phyloP scores from a whole-genome alignment of 176 grass and related monocot species.

The Oryza nivara region DNA sequence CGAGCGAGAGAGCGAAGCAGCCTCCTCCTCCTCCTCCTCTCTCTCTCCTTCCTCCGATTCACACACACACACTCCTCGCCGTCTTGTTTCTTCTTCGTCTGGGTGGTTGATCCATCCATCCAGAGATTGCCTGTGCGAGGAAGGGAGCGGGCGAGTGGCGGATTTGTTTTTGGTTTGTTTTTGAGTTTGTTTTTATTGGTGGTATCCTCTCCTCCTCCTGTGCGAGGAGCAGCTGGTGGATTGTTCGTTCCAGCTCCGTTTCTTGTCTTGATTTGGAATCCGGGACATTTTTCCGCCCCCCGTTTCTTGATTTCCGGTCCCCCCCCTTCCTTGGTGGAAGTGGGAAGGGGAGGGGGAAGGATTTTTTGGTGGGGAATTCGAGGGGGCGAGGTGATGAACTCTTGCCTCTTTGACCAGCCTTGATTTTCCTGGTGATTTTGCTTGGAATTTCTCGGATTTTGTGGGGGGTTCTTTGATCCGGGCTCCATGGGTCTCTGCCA shows the following conservation, averaged over 20 bases:
- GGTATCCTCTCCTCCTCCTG: neutral
- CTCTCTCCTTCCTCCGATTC: constrained; percentile 15
- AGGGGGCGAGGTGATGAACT: constrained; percentile 14
- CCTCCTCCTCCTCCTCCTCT: neutral
- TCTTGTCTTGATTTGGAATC: constrained; percentile 4
- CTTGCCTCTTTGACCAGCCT: constrained; percentile 33
- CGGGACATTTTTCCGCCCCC: neutral
- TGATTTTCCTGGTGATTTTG: constrained; percentile 11
- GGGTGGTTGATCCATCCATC: constrained; percentile 12
- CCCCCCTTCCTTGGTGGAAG: neutral
- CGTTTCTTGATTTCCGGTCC: neutral
- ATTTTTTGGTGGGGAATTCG: constrained; percentile 27
- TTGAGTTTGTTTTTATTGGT: constrained; percentile 2
- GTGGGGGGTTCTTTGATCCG: constrained; percentile 20
- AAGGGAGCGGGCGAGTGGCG: constrained; percentile 9
- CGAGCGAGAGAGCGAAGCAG: neutral
- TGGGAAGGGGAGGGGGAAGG: neutral
- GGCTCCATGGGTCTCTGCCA: constrained; percentile 72
- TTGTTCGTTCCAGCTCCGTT: constrained; percentile 12
- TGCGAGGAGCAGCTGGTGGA: constrained; percentile 20
- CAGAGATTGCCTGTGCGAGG: neutral
- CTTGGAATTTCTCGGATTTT: neutral
- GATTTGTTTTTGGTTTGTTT: constrained; percentile 4
- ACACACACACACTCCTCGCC: neutral
- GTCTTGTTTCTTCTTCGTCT: constrained; percentile 21